Evolutionary conservation across 495 filamentous ascomycete genomes (phyloP).

Genomic region (Evansstolkia leycettana): DNA sequence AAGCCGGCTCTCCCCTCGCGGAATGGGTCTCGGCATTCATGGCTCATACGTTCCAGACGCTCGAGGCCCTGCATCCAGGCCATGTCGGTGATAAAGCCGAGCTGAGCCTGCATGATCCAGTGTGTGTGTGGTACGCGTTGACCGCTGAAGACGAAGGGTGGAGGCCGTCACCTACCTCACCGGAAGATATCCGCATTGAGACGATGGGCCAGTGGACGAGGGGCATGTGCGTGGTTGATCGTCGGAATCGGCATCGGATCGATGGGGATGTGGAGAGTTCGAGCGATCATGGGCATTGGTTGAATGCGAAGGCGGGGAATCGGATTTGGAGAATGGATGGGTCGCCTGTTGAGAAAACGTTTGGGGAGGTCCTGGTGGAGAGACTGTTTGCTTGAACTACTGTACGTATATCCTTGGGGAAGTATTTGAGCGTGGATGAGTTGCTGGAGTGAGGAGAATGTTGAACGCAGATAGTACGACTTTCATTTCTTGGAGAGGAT

Average conservation of each 20-base stretch:
- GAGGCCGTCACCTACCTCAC: constrained; percentile 27
- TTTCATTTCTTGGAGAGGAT: too few relatives aligned
- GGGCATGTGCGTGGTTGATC: constrained; percentile 79
- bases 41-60: constrained; percentile 59
- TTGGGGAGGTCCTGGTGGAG: constrained; percentile 31
- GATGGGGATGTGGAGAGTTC: constrained; percentile 43
- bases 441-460: too few relatives aligned
- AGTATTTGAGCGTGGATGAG: too few relatives aligned
- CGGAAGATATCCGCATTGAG: constrained; percentile 74
- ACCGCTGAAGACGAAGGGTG: constrained; percentile 33
- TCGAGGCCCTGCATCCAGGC: constrained; percentile 46
- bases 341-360: constrained; percentile 29
- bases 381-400: constrained; percentile 28
- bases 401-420: too few relatives aligned
- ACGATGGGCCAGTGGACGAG: constrained; percentile 86
- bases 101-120: constrained; percentile 75
- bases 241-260: constrained; percentile 47
- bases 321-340: constrained; percentile 54
- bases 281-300: constrained; percentile 63
- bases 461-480: too few relatives aligned
- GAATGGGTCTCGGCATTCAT: constrained; percentile 75
- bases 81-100: constrained; percentile 39
- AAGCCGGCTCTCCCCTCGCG: constrained; percentile 61
- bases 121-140: constrained; percentile 79
- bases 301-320: constrained; percentile 59